These are phyloP conservation scores for Globisporangium canariense DNA, from an alignment of 352 stramenopile species.

Conservation along the genomic window DNA sequence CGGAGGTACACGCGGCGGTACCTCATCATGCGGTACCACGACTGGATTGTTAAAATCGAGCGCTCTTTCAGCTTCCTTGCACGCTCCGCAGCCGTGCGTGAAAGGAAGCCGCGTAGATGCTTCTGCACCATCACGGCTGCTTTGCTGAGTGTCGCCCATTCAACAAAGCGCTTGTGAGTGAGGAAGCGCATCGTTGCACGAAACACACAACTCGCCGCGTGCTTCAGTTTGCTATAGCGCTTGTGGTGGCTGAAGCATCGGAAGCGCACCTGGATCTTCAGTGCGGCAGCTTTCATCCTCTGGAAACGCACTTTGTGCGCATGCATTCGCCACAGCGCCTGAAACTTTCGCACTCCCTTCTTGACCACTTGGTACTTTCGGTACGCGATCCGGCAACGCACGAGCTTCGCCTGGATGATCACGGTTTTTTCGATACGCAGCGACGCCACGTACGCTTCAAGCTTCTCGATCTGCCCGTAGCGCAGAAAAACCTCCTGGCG, in stretches of 20 bases:
- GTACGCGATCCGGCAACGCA: slow-evolving; percentile 30
- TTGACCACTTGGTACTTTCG: slow-evolving; percentile 43
- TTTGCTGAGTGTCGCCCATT: slow-evolving; percentile 30
- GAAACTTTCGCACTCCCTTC: slow-evolving; percentile 30
- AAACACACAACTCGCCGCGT: slow-evolving; percentile 35
- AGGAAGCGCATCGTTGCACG: slow-evolving; percentile 35
- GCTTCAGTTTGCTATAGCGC: slow-evolving; percentile 28
- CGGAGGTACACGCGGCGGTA: slow-evolving; percentile 28
- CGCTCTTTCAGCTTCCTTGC: slow-evolving; percentile 45
- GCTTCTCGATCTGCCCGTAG: slow-evolving; percentile 72
- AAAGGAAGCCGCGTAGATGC: slow-evolving; percentile 49
- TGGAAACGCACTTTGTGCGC: slow-evolving; percentile 13
- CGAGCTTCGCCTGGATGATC: slow-evolving; percentile 52
- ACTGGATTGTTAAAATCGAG: slow-evolving; percentile 39
- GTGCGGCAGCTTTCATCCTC: slow-evolving; percentile 6
- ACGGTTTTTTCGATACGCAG: slow-evolving; percentile 45
- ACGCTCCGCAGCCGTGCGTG: slow-evolving; percentile 58
- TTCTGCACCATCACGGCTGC: slow-evolving; percentile 42
- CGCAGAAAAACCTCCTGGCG: slow-evolving; percentile 72
- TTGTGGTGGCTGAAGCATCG: slow-evolving; percentile 29
- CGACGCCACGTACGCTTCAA: slow-evolving; percentile 45
- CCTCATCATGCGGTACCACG: slow-evolving; percentile 53
- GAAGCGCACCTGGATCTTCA: slow-evolving; percentile 35
- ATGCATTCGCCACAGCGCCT: slow-evolving; percentile 58
- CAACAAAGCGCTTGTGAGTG: slow-evolving; percentile 36